Conservation (phyloP, 352 stramenopile species). For the Phytopythium ostracodes region DNA sequence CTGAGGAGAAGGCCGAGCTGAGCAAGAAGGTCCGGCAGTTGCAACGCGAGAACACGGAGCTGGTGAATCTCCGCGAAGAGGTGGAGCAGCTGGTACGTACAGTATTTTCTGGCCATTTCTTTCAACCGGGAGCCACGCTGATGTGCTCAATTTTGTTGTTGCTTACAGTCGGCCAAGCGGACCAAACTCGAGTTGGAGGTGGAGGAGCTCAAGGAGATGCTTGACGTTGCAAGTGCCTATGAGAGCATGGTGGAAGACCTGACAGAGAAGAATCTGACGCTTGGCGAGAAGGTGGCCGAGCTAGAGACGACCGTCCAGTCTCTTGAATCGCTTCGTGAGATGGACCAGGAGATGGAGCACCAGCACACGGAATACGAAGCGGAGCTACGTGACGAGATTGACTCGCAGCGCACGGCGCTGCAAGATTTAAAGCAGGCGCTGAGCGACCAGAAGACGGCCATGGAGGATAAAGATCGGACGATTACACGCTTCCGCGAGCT, state of each 20-base stretch:
- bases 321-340: constrained; percentile 75
- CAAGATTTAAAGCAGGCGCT: constrained; percentile 58
- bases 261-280: constrained; percentile 83
- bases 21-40: constrained; percentile 76
- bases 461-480: constrained; percentile 79
- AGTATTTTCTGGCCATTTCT: constrained; percentile 4
- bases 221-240: constrained; percentile 85
- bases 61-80: constrained; percentile 59
- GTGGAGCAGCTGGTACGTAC: constrained; percentile 63
- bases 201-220: constrained; percentile 84
- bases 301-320: constrained; percentile 66
- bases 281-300: constrained; percentile 80
- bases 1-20: constrained; percentile 77
- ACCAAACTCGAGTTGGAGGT: constrained; percentile 52
- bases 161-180: constrained; percentile 43
- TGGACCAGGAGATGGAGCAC: constrained; percentile 88
- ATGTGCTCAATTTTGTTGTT: neutral
- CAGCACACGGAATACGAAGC: constrained; percentile 82
- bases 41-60: constrained; percentile 67
- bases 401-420: constrained; percentile 42
- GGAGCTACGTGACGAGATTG: constrained; percentile 69
- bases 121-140: too few relatives aligned
- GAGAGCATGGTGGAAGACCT: constrained; percentile 87
- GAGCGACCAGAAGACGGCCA: constrained; percentile 43
- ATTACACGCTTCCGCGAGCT: constrained; percentile 79